Evolutionary conservation across 2,329 filamentous ascomycete species (phyloP).

Genomic region (Thermothelomyces thermophilus): DNA sequence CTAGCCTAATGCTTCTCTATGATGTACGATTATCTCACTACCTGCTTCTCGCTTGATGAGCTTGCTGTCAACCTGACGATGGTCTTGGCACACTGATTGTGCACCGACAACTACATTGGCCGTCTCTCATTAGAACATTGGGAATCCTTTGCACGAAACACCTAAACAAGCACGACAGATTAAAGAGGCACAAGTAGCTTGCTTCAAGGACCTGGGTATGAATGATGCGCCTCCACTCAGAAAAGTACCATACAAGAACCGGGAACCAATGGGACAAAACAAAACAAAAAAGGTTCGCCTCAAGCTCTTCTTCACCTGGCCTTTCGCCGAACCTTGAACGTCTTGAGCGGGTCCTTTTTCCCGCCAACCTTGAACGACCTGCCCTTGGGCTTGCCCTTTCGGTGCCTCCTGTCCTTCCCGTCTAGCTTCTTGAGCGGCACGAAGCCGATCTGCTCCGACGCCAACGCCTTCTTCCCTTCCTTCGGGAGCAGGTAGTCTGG

Average conservation of each 20-base stretch:
- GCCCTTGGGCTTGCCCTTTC: constrained; percentile 28
- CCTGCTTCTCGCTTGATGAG: background rate
- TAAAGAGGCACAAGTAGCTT: too few relatives aligned
- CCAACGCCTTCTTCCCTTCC: constrained; percentile 64
- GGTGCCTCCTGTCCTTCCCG: constrained; percentile 41
- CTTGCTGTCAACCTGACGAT: background rate
- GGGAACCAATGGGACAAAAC: too few relatives aligned
- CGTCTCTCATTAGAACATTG: too few relatives aligned
- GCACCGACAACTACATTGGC: too few relatives aligned
- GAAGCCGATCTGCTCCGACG: constrained; percentile 63
- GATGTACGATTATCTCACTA: background rate
- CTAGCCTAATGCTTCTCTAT: background rate
- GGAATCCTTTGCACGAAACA: too few relatives aligned
- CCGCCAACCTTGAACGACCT: constrained; percentile 46
- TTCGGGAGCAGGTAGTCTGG: constrained; percentile 85
- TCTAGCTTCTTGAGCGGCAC: constrained; percentile 58
- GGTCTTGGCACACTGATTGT: too few relatives aligned
- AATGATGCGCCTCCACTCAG: too few relatives aligned
- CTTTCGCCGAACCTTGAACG: constrained; percentile 64
- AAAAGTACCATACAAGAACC: background rate
- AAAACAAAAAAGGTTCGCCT: background rate
- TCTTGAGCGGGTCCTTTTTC: constrained; percentile 84
- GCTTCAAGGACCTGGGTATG: too few relatives aligned
- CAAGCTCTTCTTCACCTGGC: constrained; percentile 6
- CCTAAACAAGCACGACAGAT: too few relatives aligned